These are phyloP conservation scores for Argentina anserina DNA, from an alignment of 306 rosid genomes.

Conservation along the genomic window DNA sequence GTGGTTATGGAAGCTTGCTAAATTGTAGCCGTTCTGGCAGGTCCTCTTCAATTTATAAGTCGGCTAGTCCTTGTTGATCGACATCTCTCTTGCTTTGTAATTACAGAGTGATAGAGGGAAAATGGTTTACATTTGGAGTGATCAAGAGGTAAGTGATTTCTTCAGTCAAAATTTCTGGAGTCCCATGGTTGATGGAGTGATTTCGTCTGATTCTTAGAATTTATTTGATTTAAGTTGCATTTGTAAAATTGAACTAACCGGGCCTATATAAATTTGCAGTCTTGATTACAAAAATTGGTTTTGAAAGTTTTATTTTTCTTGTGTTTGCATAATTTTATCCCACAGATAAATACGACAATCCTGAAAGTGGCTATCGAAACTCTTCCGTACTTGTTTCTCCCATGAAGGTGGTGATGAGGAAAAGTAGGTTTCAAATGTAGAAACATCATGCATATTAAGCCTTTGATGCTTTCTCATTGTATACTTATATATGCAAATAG, in stretches of 20 bases:
- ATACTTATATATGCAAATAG: neutral
- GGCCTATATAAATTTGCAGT: neutral
- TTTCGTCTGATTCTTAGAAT: neutral
- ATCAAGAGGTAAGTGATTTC: slow-evolving; percentile 11
- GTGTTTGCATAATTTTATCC: neutral
- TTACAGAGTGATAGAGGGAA: neutral
- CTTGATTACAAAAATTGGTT: neutral
- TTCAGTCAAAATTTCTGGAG: neutral
- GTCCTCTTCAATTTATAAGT: slow-evolving; percentile 9
- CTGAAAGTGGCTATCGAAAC: neutral
- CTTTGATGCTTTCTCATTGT: neutral
- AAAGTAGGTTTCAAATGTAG: neutral
- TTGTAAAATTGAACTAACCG: too few species aligned
- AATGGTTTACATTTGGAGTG: slow-evolving; percentile 12
- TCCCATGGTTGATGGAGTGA: neutral
- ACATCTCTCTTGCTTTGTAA: neutral
- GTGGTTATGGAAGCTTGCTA: slow-evolving; percentile 2
- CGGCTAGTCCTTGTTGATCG: neutral
- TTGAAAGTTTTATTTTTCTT: neutral
- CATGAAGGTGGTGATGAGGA: neutral
- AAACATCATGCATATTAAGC: neutral
- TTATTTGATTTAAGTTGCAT: neutral
- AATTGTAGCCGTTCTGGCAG: slow-evolving; percentile 5
- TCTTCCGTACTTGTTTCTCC: neutral
- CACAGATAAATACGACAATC: neutral